Conservation (phyloP, 2,329 filamentous ascomycete genomes). For the Trichoderma koningii region DNA sequence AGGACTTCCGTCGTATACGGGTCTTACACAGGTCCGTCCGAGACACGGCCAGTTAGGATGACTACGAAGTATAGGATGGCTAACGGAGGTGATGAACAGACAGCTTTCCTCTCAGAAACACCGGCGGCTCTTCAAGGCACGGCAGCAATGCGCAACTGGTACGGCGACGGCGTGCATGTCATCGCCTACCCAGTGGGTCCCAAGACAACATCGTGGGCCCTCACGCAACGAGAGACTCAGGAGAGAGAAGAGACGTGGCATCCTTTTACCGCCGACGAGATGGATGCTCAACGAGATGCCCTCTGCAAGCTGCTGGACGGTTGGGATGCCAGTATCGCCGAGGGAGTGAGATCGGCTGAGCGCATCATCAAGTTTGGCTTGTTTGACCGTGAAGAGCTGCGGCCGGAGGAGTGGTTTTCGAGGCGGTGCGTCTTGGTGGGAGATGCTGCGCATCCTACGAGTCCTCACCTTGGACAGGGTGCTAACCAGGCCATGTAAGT, state of each 20-base stretch:
- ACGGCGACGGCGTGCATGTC: conserved; percentile 33
- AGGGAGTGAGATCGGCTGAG: conserved; percentile 31
- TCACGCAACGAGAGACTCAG: conserved; percentile 32
- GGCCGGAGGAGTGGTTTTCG: conserved; percentile 32
- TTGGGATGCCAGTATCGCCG: conserved; percentile 30
- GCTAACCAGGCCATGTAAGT: conserved; percentile 33
- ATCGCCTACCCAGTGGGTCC: conserved; percentile 33
- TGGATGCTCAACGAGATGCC: conserved; percentile 27
- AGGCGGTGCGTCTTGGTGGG: conserved; percentile 32
- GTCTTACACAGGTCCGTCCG: conserved; percentile 29
- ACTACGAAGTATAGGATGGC: background rate
- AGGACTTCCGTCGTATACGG: conserved; percentile 31
- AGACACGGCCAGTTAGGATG: background rate
- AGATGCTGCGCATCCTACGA: conserved; percentile 35
- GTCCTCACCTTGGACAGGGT: conserved; percentile 35
- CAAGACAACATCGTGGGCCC: conserved; percentile 32
- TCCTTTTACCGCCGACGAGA: conserved; percentile 30
- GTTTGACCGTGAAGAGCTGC: conserved; percentile 34
- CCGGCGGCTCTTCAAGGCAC: conserved; percentile 27
- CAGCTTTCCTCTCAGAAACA: conserved; percentile 31
- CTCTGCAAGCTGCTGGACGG: conserved; percentile 28
- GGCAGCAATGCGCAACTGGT: conserved; percentile 34
- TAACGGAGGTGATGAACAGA: conserved; percentile 26
- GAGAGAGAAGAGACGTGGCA: conserved; percentile 35
- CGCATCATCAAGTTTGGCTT: conserved; percentile 35